Evolutionary conservation across 305 asterid genomes (phyloP).

Genomic region (Solanum hybrid): DNA sequence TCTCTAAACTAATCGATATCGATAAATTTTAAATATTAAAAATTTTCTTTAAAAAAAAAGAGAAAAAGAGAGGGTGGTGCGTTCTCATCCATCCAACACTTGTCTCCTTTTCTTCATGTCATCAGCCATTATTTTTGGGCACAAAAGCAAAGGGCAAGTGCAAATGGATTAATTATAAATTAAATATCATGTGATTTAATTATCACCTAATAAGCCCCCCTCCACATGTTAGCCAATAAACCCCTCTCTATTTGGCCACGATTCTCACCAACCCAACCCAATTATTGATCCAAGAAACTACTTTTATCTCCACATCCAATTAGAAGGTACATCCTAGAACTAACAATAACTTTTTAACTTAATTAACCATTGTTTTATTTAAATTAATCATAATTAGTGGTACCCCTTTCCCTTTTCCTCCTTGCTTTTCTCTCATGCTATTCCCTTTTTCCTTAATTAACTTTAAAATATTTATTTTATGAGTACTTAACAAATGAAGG

Average conservation of each 20-base stretch:
- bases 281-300: slow-evolving; percentile 20
- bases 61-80: neutral
- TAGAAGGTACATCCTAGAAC: slow-evolving; percentile 1
- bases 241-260: slow-evolving; percentile 9
- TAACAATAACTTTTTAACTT: neutral
- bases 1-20: neutral
- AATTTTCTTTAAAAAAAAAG: neutral
- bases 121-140: slow-evolving; percentile 9
- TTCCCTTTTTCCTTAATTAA: neutral
- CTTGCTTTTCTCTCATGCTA: slow-evolving; percentile 1
- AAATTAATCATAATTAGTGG: neutral
- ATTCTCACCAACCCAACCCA: slow-evolving; percentile 24
- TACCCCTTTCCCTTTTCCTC: neutral
- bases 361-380: neutral
- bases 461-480: neutral
- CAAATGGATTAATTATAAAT: slow-evolving; percentile 1
- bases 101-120: slow-evolving; percentile 20
- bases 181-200: slow-evolving; percentile 26
- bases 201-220: slow-evolving; percentile 6
- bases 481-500: neutral
- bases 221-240: slow-evolving; percentile 32
- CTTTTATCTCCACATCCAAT: slow-evolving; percentile 17
- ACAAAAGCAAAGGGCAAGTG: slow-evolving; percentile 7
- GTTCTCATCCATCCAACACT: slow-evolving; percentile 30
- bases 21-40: neutral